phyloP scores from a whole-genome alignment of 2,329 filamentous ascomycete species.

The Trichoderma sp. region DNA sequence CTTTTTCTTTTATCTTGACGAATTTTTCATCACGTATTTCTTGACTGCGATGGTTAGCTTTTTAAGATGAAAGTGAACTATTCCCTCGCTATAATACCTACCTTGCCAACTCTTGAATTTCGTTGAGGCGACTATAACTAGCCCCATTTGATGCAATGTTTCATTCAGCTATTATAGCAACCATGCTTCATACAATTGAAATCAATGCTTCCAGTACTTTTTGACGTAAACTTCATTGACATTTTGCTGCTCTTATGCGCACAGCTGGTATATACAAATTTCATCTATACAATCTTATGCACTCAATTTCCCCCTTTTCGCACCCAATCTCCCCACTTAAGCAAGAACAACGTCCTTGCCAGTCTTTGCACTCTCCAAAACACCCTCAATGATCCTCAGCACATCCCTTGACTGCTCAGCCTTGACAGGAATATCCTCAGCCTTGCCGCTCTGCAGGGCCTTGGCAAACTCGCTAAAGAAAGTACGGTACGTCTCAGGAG shows the following conservation, averaged over 20 bases:
- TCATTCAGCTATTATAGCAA: neutral
- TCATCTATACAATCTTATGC: neutral
- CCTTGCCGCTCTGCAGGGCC: constrained; percentile 49
- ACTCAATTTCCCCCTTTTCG: neutral
- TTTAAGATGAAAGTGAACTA: no score
- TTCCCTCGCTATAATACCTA: neutral
- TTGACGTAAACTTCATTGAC: neutral
- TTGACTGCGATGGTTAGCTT: no score
- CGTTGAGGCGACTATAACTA: neutral
- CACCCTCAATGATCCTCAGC: constrained; percentile 54
- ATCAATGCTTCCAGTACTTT: neutral
- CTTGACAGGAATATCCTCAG: constrained; percentile 54
- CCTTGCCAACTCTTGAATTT: neutral
- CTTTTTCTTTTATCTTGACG: neutral
- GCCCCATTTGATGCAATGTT: neutral
- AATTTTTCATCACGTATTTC: neutral
- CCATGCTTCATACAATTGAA: neutral
- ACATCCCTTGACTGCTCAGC: constrained; percentile 56
- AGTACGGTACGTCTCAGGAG: constrained; percentile 66
- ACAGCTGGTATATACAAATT: constrained; percentile 8
- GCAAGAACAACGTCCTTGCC: constrained; percentile 44
- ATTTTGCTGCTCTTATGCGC: neutral
- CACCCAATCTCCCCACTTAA: neutral
- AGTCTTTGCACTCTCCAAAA: constrained; percentile 51
- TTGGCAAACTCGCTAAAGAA: constrained; percentile 62